Evolutionary conservation across 805 yeast genomes (phyloP), one percentile per base, ranked within the genome.

Genomic region (Lipomyces japonicus): DNA sequence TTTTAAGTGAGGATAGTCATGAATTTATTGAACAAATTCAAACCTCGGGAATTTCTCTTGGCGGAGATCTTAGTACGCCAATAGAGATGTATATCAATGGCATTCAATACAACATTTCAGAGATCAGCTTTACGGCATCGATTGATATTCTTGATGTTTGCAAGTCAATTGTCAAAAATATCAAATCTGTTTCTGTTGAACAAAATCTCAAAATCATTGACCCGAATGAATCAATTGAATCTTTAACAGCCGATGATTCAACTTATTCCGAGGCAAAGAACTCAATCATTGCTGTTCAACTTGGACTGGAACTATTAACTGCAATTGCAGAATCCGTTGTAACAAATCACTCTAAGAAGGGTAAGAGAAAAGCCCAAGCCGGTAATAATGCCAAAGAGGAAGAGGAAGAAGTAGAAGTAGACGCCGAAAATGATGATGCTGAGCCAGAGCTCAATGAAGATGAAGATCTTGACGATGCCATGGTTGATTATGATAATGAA

Each of bases 251-350:
- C 32, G 34, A 25, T 9, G 49, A 50, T 32, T 38, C 25, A 6
- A 26, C 21, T 4, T 43, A 23, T 18, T 19, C 39, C 18, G 25
- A 39, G 12, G 79, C 85, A 2, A 75, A 76, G 55, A 68, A 75
- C 39, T 75, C 77, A 43, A 67, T 84, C 42, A 82, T 82, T 56
- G 74, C 85, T 3, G 69, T 85, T 21, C 95, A 87, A 59, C 74
- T 83, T 0, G 73, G 84, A 0, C 68, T 90, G 21, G 97, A 91
- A 65, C 65, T 91, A 28, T 71, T 87, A 22, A 80, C 96, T 1
- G 84, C 90, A 1, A 71, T 82, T 4, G 76, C 84, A 59, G 96
- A 89, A 65, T 67, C 71, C 25, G 59, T 74, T 6, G 77, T 78
- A 2, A 23, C 34, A 14, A 14, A 34, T 6, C 22, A n/a, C n/a